These are phyloP conservation scores for Paecilomyces dactylethromorphus DNA, from an alignment of 2,329 filamentous ascomycete genomes.

Conservation along the genomic window DNA sequence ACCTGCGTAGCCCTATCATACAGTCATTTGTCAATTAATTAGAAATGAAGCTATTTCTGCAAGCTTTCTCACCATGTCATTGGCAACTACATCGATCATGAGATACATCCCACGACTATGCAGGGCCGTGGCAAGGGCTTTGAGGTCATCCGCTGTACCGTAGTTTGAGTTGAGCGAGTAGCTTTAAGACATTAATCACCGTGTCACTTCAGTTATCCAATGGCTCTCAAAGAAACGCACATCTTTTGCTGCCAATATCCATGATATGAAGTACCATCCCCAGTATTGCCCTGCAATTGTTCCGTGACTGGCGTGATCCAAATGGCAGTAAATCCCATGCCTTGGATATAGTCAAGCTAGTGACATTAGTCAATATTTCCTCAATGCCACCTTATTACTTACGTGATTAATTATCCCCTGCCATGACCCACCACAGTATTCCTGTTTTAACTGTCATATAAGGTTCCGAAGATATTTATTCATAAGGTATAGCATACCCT, in stretches of 20 bases:
- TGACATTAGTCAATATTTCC: not conserved
- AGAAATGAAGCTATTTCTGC: not conserved
- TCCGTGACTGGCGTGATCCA: slow-evolving; percentile 43
- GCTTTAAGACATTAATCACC: slow-evolving; percentile 9
- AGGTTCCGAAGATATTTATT: not conserved
- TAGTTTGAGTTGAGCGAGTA: slow-evolving; percentile 52
- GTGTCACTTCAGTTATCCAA: not conserved
- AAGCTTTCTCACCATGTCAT: slow-evolving; percentile 41
- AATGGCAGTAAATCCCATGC: slow-evolving; percentile 43
- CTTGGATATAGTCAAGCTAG: slow-evolving; percentile 45
- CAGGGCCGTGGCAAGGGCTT: slow-evolving; percentile 48
- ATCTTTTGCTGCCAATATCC: slow-evolving; percentile 48
- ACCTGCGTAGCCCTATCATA: slow-evolving; percentile 39
- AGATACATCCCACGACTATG: slow-evolving; percentile 54
- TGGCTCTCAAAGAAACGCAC: slow-evolving; percentile 11
- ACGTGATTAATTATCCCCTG: slow-evolving; percentile 36
- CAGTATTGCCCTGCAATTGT: slow-evolving; percentile 28
- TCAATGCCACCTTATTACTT: not conserved
- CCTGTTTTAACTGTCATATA: slow-evolving; percentile 1
- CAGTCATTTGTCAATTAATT: not conserved
- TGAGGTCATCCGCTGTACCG: slow-evolving; percentile 54
- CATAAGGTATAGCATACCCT: slow-evolving; percentile 10
- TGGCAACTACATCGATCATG: slow-evolving; percentile 56
- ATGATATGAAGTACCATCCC: slow-evolving; percentile 40
- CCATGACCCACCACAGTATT: slow-evolving; percentile 45